These are phyloP conservation scores for Fusarium nisikadoi DNA, from an alignment of 2,329 filamentous ascomycete genomes.

Conservation along the genomic window DNA sequence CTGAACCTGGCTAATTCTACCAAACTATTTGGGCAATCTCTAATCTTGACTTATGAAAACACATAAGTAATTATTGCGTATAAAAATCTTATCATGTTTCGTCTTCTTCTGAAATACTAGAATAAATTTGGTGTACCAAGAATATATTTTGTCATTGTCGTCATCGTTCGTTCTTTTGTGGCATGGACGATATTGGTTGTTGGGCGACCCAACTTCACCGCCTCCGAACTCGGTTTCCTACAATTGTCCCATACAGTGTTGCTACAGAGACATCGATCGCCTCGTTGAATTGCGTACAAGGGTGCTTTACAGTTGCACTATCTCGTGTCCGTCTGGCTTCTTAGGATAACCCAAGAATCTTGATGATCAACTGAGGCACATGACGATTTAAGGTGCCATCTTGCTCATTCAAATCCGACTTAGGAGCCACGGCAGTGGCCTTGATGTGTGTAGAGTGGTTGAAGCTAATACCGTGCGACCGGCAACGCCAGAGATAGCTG, in stretches of 20 bases:
- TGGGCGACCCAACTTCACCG: conserved; percentile 17
- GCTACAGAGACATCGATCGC: conserved; percentile 1
- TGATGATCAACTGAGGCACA: conserved; percentile 27
- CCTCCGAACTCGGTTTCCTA: not conserved
- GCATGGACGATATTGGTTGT: not conserved
- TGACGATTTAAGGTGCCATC: conserved; percentile 26
- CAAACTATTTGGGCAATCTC: not conserved
- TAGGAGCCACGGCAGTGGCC: not conserved
- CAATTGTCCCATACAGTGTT: conserved; percentile 1
- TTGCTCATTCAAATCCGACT: not conserved
- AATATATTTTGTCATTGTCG: not conserved
- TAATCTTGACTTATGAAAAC: not conserved
- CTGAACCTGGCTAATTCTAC: too few species aligned
- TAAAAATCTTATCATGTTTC: not conserved
- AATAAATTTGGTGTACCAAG: not conserved
- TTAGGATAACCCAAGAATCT: conserved; percentile 23
- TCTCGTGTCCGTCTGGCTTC: conserved; percentile 23
- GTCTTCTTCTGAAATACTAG: too few species aligned
- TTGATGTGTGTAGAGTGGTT: conserved; percentile 13
- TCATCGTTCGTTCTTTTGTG: conserved; percentile 1
- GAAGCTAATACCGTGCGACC: conserved; percentile 34
- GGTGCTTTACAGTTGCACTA: conserved; percentile 12
- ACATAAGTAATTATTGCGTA: too few species aligned
- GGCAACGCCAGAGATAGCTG: conserved; percentile 6
- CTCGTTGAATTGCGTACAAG: conserved; percentile 11